These are phyloP conservation scores for Cutaneotrichosporon sp. DNA, from an alignment of 1,284 basidiomycete species.

Conservation along the genomic window DNA sequence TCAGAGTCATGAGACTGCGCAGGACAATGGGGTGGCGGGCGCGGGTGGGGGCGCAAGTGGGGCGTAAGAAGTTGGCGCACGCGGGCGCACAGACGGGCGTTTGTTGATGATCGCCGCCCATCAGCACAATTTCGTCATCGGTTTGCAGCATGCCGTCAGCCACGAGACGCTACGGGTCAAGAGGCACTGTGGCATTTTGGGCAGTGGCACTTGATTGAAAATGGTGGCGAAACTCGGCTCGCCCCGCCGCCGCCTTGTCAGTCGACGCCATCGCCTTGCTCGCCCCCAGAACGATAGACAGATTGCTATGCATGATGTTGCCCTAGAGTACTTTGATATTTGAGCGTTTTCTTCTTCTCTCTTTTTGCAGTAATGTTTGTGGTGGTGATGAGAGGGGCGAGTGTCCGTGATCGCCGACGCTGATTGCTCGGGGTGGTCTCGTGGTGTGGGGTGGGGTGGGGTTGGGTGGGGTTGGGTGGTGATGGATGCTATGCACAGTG, in stretches of 20 bases:
- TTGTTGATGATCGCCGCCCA: not conserved
- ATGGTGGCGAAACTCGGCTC: too few relatives aligned
- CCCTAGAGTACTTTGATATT: not conserved
- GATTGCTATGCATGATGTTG: conserved; percentile 5
- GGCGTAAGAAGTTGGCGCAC: too few relatives aligned
- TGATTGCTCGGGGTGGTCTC: too few relatives aligned
- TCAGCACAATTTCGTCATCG: not conserved
- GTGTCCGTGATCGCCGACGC: conserved; percentile 1
- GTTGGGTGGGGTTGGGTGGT: not conserved
- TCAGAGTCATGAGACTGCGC: not conserved
- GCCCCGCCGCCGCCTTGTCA: too few relatives aligned
- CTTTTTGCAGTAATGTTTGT: conserved; percentile 1
- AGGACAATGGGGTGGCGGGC: not conserved
- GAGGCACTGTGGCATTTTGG: not conserved
- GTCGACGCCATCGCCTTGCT: not conserved
- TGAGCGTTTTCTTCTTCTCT: not conserved
- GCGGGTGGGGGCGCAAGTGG: too few relatives aligned
- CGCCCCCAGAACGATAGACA: not conserved
- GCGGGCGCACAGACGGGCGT: not conserved
- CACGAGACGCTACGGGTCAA: not conserved
- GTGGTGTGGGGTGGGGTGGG: too few relatives aligned
- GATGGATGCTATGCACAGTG: conserved; percentile 4
- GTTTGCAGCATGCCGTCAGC: not conserved
- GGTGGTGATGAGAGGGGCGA: not conserved
- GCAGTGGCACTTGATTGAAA: not conserved